These are phyloP conservation scores for Takashimella koratensis DNA, from an alignment of 1,284 basidiomycete species.

Conservation along the genomic window DNA sequence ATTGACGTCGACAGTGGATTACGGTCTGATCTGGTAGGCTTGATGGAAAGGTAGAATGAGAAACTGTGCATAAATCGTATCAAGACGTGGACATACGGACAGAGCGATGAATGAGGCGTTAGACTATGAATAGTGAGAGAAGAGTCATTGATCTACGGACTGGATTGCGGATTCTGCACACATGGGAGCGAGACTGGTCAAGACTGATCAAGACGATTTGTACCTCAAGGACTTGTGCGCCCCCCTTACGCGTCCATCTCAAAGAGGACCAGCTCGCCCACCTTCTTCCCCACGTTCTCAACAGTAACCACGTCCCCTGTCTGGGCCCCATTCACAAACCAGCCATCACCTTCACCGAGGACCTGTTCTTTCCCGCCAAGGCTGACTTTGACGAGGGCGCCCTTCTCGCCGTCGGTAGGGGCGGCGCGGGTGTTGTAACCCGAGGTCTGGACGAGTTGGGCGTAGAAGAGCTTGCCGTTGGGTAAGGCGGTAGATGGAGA, in stretches of 20 bases:
- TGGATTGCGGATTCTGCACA: too few relatives aligned
- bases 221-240: too few relatives aligned
- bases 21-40: too few relatives aligned
- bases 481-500: slow-evolving; percentile 5
- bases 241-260: slow-evolving; percentile 55
- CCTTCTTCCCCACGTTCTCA: slow-evolving; percentile 59
- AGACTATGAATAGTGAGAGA: too few relatives aligned
- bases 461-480: slow-evolving; percentile 44
- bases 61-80: too few relatives aligned
- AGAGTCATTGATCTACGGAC: too few relatives aligned
- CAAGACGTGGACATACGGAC: too few relatives aligned
- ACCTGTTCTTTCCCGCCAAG: slow-evolving; percentile 49
- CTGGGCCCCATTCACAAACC: slow-evolving; percentile 59
- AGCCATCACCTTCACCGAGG: slow-evolving; percentile 65
- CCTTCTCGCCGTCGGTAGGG: slow-evolving; percentile 21
- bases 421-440: slow-evolving; percentile 63
- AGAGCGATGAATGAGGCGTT: too few relatives aligned
- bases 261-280: slow-evolving; percentile 68
- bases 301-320: slow-evolving; percentile 52
- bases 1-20: too few relatives aligned
- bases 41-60: too few relatives aligned
- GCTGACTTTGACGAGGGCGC: slow-evolving; percentile 26
- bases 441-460: slow-evolving; percentile 61
- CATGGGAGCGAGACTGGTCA: too few relatives aligned
- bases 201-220: too few relatives aligned